phyloP scores from a whole-genome alignment of 192 early-diverging fungal genomes.

The Coemansia sp. region DNA sequence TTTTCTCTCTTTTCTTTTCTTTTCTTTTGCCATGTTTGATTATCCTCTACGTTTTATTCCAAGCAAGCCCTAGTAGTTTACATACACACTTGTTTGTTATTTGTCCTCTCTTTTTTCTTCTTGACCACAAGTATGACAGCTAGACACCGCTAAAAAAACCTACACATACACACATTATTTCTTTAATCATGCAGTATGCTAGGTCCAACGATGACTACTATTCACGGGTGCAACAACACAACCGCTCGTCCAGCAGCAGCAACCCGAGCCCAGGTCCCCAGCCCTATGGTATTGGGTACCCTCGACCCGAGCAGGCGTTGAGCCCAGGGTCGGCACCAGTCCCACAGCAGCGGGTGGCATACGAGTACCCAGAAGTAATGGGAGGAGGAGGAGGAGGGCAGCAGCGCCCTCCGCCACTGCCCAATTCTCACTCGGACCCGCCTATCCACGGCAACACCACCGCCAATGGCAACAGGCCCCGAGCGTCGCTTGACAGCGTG shows the following conservation, averaged over 20 bases:
- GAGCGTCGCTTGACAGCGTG: background rate
- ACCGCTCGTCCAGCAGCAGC: constrained; percentile 9
- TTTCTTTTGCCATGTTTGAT: background rate
- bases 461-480: background rate
- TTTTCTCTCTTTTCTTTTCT: background rate
- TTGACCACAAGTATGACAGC: background rate
- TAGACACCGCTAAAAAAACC: background rate
- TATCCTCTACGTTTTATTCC: background rate
- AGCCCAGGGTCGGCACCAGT: background rate
- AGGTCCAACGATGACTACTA: constrained; percentile 36
- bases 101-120: background rate
- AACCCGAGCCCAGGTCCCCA: constrained; percentile 27
- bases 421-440: constrained; percentile 5
- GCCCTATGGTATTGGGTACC: constrained; percentile 37
- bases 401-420: background rate
- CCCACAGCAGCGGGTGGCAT: background rate
- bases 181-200: constrained; percentile 19
- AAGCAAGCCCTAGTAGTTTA: background rate
- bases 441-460: constrained; percentile 1
- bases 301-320: constrained; percentile 8
- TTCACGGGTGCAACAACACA: constrained; percentile 24
- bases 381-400: background rate
- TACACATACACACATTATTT: background rate
- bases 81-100: background rate
- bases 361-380: constrained; percentile 13